These are phyloP conservation scores for Pythium diclinum DNA, from an alignment of 352 stramenopile genomes.

Conservation along the genomic window DNA sequence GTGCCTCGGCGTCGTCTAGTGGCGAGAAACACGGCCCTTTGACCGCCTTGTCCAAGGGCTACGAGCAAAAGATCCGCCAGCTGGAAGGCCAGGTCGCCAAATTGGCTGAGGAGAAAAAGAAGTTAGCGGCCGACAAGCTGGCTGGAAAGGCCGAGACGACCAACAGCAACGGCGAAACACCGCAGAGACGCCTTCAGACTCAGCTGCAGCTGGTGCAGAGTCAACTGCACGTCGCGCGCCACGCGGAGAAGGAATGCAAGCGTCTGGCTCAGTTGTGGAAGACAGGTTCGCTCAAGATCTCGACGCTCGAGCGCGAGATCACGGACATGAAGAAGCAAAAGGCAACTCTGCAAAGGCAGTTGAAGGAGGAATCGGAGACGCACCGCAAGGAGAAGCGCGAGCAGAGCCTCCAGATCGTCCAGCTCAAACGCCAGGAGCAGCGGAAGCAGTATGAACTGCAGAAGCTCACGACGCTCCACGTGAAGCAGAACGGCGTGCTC, in stretches of 20 bases:
- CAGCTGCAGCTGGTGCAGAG: slow-evolving; percentile 31
- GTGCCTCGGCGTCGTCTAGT: neutral
- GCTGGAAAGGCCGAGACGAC: slow-evolving; percentile 7
- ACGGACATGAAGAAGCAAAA: slow-evolving; percentile 50
- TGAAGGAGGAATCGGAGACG: slow-evolving; percentile 36
- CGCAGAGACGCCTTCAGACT: slow-evolving; percentile 17
- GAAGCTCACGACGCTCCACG: slow-evolving; percentile 36
- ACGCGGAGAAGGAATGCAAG: slow-evolving; percentile 41
- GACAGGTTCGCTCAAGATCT: slow-evolving; percentile 44
- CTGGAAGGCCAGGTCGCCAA: slow-evolving; percentile 32
- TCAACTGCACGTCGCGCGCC: slow-evolving; percentile 35
- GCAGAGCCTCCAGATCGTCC: slow-evolving; percentile 43
- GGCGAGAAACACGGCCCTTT: slow-evolving; percentile 27
- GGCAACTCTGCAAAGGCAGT: slow-evolving; percentile 33
- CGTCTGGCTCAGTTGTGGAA: slow-evolving; percentile 33
- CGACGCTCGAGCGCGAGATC: slow-evolving; percentile 45
- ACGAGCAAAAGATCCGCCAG: slow-evolving; percentile 40
- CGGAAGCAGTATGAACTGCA: slow-evolving; percentile 55
- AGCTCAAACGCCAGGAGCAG: slow-evolving; percentile 58
- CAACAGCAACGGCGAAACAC: neutral
- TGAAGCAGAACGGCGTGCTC: slow-evolving; percentile 44
- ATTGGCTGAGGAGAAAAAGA: slow-evolving; percentile 32
- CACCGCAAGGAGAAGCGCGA: slow-evolving; percentile 47
- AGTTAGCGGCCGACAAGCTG: slow-evolving; percentile 23
- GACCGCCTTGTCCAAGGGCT: slow-evolving; percentile 33